Evolutionary conservation across 345 rosid genomes (phyloP).

Genomic region (Rhizophora mangle): DNA sequence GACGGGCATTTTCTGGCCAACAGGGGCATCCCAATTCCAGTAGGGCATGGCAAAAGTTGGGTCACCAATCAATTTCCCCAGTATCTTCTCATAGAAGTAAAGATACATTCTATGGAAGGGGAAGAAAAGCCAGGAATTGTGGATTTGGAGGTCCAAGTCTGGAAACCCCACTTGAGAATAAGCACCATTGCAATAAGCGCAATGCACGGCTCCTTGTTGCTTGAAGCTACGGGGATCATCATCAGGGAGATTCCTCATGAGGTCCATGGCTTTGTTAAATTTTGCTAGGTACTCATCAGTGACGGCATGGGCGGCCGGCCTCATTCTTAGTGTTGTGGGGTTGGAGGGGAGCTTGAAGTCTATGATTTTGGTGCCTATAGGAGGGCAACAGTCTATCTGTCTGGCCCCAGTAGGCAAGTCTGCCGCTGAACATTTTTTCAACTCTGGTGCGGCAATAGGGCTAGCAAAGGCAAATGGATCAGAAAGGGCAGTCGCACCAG

Average conservation of each 20-base stretch:
- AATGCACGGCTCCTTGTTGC: conserved; percentile 55
- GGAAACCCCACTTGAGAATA: conserved; percentile 54
- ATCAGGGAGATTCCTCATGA: conserved; percentile 57
- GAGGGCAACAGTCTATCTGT: too few species aligned
- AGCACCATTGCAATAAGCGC: conserved; percentile 67
- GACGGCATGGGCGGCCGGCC: conserved; percentile 35
- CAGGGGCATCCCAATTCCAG: conserved; percentile 66
- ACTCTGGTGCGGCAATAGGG: too few species aligned
- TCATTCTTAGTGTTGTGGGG: too few species aligned
- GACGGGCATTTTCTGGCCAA: conserved; percentile 54
- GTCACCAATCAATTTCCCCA: conserved; percentile 50
- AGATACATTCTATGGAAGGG: conserved; percentile 58
- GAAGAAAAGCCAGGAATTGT: conserved; percentile 58
- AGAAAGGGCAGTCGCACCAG: too few species aligned
- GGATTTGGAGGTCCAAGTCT: conserved; percentile 46
- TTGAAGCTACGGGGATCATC: conserved; percentile 56
- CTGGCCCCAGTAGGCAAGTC: too few species aligned
- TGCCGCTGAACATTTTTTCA: too few species aligned
- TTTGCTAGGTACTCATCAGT: conserved; percentile 37
- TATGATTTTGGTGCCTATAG: too few species aligned
- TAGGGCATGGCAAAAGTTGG: conserved; percentile 55
- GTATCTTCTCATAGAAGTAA: conserved; percentile 49
- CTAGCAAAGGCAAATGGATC: too few species aligned
- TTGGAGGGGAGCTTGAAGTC: too few species aligned
- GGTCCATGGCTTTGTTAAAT: conserved; percentile 43